A percentile compares a stretch with the other conserved stretches of the same genome.
phyloP scores from a whole-genome alignment of 768 basidiomycete genomes.

The Lactifluus piperatus region DNA sequence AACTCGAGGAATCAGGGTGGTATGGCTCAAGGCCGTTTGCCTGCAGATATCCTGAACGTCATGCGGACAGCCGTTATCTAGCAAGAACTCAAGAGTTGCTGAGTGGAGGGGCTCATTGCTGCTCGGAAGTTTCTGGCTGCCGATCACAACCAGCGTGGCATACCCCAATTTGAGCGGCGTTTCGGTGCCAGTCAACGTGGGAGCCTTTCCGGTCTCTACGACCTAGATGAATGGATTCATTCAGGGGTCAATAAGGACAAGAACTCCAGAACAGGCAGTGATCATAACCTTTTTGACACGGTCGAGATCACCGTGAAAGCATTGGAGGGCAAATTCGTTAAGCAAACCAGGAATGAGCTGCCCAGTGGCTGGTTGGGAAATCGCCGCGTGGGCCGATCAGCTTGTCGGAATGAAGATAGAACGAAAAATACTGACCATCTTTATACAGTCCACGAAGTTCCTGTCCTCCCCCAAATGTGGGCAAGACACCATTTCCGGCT shows the following conservation, averaged over 20 bases:
- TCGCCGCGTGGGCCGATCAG: no score
- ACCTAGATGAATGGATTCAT: neutral
- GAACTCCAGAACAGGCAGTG: no score
- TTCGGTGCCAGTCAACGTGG: conserved; percentile 17
- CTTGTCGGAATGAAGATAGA: neutral
- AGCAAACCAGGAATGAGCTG: neutral
- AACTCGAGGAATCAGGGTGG: conserved; percentile 26
- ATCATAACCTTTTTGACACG: no score
- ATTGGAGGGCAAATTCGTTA: no score
- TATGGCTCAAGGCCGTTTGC: conserved; percentile 43
- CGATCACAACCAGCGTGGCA: conserved; percentile 16
- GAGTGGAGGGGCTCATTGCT: conserved; percentile 16
- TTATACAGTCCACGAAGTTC: neutral
- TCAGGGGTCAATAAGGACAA: neutral
- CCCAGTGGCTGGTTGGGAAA: neutral
- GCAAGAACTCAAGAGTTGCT: conserved; percentile 32
- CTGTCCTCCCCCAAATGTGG: neutral
- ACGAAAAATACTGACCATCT: neutral
- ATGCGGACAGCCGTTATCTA: neutral
- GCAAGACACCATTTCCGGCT: neutral
- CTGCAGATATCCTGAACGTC: conserved; percentile 24
- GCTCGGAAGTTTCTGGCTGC: conserved; percentile 2
- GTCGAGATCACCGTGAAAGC: no score
- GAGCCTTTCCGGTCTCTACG: conserved; percentile 10
- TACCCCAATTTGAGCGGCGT: conserved; percentile 21